Base-by-base conservation (phyloP, 2,329 filamentous ascomycete species). In the Lasiodiplodia citricola region DNA sequence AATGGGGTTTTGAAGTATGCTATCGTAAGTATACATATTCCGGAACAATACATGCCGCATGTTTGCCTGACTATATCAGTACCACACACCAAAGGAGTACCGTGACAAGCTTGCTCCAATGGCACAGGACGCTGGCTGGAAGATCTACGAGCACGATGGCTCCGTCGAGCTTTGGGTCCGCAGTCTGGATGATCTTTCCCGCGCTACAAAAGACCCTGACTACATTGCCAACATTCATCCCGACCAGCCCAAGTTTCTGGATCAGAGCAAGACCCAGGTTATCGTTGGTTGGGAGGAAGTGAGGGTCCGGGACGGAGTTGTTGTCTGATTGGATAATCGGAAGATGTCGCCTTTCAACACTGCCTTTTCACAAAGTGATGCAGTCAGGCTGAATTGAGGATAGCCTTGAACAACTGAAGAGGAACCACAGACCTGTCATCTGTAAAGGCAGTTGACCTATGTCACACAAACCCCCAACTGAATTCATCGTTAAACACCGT, bases 261-360 rank as follows among this genome's bases (percentile, higher is more conserved):
- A 60, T 38, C 21, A 31, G 23, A 60, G 38, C 57, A 44, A 14
- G 23, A 60, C 57, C 6, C 14, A 60, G 23, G 35, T 47, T 8
- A 60, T 47, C 7, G n/a, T 60, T 4, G 57, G 58, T 0, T 63
- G 58, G 58, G 41, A 63, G 41, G 58, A 63, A 37, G 58, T 63
- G 41, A 63, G 58, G 21, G 58, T 63, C 13, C 16, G 13, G 21
- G 44, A 63, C 23, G 58, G 58, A 28, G 50, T 51, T 8, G 44
- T 63, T 23, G 41, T 63, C 13, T 50, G 31, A 38, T 2, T n/a
- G 7, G 44, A 21, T 18, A n/a, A 14, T 35, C 31, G 6, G 8
- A 10, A 35, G 31, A 35, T 10, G 2, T 8, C 8, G 31, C 10
- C 31, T 10, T 35, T 35, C 31, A 35, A 35, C 28, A 28, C 31